These are phyloP conservation scores for Angomonas deanei DNA, from an alignment of 208 protist genomes.

Conservation along the genomic window DNA sequence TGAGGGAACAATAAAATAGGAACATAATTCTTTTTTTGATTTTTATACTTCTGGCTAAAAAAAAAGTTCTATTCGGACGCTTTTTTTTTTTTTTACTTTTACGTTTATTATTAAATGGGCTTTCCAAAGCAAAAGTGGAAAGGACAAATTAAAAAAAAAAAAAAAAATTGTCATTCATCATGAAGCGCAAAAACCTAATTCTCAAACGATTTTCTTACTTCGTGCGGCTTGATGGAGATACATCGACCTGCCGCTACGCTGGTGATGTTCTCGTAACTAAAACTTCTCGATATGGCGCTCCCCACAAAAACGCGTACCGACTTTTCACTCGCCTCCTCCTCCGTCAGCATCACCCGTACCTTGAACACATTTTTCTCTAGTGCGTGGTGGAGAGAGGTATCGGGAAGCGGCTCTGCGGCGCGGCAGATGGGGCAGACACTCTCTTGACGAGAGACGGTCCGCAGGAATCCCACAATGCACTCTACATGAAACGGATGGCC, in stretches of 20 bases:
- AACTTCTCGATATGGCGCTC: slow-evolving; percentile 22
- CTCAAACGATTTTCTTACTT: neutral
- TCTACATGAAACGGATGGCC: slow-evolving; percentile 64
- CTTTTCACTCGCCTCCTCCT: slow-evolving; percentile 13
- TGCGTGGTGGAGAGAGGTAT: slow-evolving; percentile 15
- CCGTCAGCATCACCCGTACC: slow-evolving; percentile 19
- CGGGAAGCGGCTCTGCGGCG: slow-evolving; percentile 24
- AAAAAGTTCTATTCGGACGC: neutral
- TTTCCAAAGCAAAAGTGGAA: no score
- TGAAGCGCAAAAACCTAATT: neutral
- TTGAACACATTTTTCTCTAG: slow-evolving; percentile 28
- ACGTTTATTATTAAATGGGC: neutral
- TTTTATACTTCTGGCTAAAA: no score
- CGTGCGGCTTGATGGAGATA: slow-evolving; percentile 12
- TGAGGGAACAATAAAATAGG: neutral
- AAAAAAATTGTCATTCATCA: neutral
- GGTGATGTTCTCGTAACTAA: slow-evolving; percentile 40
- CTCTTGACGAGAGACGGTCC: slow-evolving; percentile 16
- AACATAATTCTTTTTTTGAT: no score
- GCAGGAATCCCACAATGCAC: slow-evolving; percentile 43
- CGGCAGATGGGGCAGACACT: slow-evolving; percentile 61
- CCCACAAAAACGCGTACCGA: slow-evolving; percentile 40
- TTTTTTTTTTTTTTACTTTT: neutral
- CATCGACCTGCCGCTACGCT: slow-evolving; percentile 40
- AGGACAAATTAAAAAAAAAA: no score